Evolutionary conservation across 176 grass and related monocot genomes (phyloP).

Genomic region (Secale cereale): DNA sequence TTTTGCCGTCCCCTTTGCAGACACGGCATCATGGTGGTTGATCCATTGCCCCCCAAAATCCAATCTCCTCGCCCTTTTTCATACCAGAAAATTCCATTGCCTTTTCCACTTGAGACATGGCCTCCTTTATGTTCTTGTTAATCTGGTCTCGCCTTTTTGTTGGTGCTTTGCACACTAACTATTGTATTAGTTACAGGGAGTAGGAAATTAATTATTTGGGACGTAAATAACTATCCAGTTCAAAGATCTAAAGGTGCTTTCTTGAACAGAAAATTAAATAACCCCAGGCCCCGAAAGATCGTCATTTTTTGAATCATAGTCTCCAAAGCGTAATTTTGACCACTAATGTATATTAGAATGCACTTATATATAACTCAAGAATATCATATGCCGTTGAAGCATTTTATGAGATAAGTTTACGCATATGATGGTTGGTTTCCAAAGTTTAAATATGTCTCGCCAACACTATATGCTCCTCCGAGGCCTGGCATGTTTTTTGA

Average conservation of each 20-base stretch:
- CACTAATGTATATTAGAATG: background rate
- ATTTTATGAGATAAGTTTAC: background rate
- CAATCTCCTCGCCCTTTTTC: constrained; percentile 22
- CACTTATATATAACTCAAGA: background rate
- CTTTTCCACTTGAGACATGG: background rate
- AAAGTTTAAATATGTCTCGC: background rate
- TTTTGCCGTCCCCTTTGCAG: constrained; percentile 41
- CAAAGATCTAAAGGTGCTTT: background rate
- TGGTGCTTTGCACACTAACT: constrained; percentile 13
- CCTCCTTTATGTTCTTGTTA: background rate
- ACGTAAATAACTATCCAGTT: background rate
- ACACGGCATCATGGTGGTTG: constrained; percentile 53
- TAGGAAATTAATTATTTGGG: background rate
- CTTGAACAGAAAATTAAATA: background rate
- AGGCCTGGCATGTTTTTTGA: background rate
- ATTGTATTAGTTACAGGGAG: background rate
- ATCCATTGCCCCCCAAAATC: constrained; percentile 31
- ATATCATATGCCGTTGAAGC: background rate
- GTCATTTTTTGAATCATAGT: background rate
- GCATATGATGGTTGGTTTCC: background rate
- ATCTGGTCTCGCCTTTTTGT: background rate
- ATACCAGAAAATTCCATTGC: background rate
- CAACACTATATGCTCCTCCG: background rate
- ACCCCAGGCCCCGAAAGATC: background rate
- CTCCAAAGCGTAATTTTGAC: background rate